phyloP scores from a whole-genome alignment of 1,284 basidiomycete genomes.

The Ustilago crameri region DNA sequence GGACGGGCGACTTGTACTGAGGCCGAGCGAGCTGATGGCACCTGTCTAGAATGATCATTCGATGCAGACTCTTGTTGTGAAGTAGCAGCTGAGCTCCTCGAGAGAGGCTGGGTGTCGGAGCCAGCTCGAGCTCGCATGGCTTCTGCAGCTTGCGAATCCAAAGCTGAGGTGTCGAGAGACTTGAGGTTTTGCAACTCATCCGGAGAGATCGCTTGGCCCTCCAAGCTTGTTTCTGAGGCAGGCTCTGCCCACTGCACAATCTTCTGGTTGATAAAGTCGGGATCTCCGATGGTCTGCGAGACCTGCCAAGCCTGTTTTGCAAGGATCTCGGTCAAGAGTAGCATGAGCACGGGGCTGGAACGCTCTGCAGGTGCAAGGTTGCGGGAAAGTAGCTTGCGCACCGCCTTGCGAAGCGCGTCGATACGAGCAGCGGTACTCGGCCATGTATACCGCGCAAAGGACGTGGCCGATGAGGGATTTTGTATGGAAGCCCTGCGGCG shows the following conservation, averaged over 20 bases:
- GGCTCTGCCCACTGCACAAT: conserved; percentile 55
- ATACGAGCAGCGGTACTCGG: conserved; percentile 49
- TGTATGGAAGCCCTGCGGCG: conserved; percentile 26
- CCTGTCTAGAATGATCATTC: not conserved
- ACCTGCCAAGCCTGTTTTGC: conserved; percentile 60
- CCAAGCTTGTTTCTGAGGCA: conserved; percentile 45
- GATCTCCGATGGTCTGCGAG: conserved; percentile 55
- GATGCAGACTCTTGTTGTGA: not conserved
- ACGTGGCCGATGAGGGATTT: conserved; percentile 4
- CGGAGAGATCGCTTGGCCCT: conserved; percentile 38
- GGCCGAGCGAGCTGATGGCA: not conserved
- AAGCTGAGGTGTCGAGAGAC: conserved; percentile 23
- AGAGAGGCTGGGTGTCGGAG: not conserved
- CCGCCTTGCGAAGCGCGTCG: conserved; percentile 51
- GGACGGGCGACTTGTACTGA: conserved; percentile 3
- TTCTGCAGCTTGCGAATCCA: conserved; percentile 14
- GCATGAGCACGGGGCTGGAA: conserved; percentile 46
- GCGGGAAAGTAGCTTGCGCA: conserved; percentile 49
- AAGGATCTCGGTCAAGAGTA: conserved; percentile 55
- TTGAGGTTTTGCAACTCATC: conserved; percentile 42
- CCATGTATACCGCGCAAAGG: conserved; percentile 37
- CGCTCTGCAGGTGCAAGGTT: conserved; percentile 48
- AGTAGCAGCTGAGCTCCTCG: not conserved
- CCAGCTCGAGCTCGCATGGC: conserved; percentile 3
- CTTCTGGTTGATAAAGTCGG: conserved; percentile 60